Evolutionary conservation across 2,329 filamentous ascomycete genomes (phyloP).

Genomic region (Zelopaecilomyces penicillatus): DNA sequence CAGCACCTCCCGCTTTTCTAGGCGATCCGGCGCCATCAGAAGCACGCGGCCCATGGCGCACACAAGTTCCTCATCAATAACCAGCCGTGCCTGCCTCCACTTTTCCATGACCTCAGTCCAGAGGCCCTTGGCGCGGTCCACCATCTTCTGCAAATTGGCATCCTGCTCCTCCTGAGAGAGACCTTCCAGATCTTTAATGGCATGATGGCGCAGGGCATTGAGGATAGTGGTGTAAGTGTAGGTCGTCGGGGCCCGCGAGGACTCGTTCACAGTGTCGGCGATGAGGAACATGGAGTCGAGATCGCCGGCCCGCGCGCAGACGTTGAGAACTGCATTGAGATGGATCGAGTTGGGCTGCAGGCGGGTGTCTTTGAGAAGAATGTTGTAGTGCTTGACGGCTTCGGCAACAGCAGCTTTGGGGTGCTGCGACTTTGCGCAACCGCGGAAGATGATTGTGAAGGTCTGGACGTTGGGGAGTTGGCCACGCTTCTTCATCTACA

Average conservation of each 20-base stretch:
- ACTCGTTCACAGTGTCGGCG: constrained; percentile 60
- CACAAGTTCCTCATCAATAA: constrained; percentile 71
- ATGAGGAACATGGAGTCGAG: constrained; percentile 76
- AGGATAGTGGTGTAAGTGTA: constrained; percentile 77
- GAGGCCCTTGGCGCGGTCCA: constrained; percentile 61
- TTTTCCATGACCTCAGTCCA: constrained; percentile 74
- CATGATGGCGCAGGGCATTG: constrained; percentile 54
- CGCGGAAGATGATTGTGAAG: constrained; percentile 74
- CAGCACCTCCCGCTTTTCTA: constrained; percentile 64
- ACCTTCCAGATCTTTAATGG: constrained; percentile 16
- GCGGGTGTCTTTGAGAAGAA: constrained; percentile 55
- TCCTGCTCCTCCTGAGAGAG: constrained; percentile 22
- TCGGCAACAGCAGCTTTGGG: constrained; percentile 53
- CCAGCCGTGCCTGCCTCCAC: constrained; percentile 63
- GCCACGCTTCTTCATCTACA: constrained; percentile 86
- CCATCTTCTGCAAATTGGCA: constrained; percentile 32
- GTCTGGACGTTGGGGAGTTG: constrained; percentile 75
- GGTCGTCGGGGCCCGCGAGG: constrained; percentile 53
- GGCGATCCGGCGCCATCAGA: constrained; percentile 48
- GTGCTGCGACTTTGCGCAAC: constrained; percentile 55
- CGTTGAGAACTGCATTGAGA: constrained; percentile 77
- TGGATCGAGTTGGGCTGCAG: constrained; percentile 72
- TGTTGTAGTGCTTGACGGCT: constrained; percentile 68
- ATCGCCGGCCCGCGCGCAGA: constrained; percentile 66
- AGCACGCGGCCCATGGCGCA: constrained; percentile 74